Evolutionary conservation across 2,329 filamentous ascomycete genomes (phyloP).

Genomic region (Cercospora sojina): DNA sequence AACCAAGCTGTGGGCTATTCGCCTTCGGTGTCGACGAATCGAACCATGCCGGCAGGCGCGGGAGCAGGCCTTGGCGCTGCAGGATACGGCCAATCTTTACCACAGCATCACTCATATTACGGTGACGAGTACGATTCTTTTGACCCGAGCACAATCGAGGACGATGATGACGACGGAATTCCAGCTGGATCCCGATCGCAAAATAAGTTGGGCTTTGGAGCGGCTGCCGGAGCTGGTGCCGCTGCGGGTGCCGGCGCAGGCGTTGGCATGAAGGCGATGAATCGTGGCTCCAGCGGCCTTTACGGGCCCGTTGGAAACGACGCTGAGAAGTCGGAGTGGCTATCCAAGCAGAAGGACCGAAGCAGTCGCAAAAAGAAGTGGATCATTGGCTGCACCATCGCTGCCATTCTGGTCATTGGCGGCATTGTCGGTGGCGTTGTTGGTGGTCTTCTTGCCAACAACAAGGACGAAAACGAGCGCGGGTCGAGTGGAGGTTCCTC

Average conservation of each 20-base stretch:
- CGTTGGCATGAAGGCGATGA: slow-evolving; percentile 44
- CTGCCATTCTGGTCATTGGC: slow-evolving; percentile 66
- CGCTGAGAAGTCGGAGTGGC: slow-evolving; percentile 66
- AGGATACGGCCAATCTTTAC: slow-evolving; percentile 22
- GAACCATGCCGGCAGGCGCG: slow-evolving; percentile 15
- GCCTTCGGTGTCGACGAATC: slow-evolving; percentile 23
- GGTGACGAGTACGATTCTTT: slow-evolving; percentile 43
- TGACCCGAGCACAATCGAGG: slow-evolving; percentile 76
- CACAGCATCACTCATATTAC: slow-evolving; percentile 27
- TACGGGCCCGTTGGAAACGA: slow-evolving; percentile 58
- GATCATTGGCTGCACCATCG: slow-evolving; percentile 55
- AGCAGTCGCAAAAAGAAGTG: slow-evolving; percentile 70
- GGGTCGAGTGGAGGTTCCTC: slow-evolving; percentile 14
- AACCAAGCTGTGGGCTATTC: slow-evolving; percentile 14
- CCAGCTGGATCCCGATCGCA: slow-evolving; percentile 46
- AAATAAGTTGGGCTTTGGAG: slow-evolving; percentile 17
- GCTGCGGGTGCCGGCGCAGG: slow-evolving; percentile 36
- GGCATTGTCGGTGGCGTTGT: slow-evolving; percentile 73
- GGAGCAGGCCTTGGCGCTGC: slow-evolving; percentile 15
- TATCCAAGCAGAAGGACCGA: slow-evolving; percentile 58
- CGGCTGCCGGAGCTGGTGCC: slow-evolving; percentile 43
- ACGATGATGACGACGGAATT: slow-evolving; percentile 85
- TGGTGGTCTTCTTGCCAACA: slow-evolving; percentile 65
- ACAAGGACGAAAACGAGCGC: slow-evolving; percentile 24
- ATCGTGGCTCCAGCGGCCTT: slow-evolving; percentile 40